These are phyloP conservation scores for Cercospora citrullina DNA, from an alignment of 2,329 filamentous ascomycete species.

Conservation along the genomic window DNA sequence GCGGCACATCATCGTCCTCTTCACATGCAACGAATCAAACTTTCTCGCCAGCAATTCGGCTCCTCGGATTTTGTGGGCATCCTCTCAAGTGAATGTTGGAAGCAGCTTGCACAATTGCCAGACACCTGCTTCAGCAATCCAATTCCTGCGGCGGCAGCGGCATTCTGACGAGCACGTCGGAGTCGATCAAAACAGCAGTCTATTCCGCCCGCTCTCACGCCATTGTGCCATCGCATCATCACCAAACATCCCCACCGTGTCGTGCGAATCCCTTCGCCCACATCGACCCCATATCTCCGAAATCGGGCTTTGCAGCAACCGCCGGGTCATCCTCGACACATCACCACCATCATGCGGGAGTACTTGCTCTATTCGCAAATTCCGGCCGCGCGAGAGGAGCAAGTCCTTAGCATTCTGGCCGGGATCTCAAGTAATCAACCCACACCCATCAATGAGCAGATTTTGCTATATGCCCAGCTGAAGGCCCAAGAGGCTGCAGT, in stretches of 20 bases:
- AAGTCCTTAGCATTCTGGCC: constrained; percentile 61
- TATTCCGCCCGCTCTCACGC: constrained; percentile 10
- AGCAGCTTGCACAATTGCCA: not conserved
- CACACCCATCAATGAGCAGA: constrained; percentile 54
- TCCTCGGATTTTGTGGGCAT: not conserved
- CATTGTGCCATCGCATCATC: constrained; percentile 14
- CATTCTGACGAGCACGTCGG: not conserved
- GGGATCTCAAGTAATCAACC: constrained; percentile 64
- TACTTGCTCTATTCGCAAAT: constrained; percentile 62
- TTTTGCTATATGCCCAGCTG: constrained; percentile 58
- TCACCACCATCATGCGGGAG: constrained; percentile 57
- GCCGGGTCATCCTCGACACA: not conserved
- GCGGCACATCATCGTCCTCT: constrained; percentile 7
- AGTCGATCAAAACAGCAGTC: not conserved
- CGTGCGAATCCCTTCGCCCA: not conserved
- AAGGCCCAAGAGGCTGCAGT: constrained; percentile 33
- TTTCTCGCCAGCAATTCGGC: not conserved
- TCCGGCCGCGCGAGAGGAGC: constrained; percentile 57
- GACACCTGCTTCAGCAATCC: not conserved
- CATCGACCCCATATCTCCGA: constrained; percentile 13
- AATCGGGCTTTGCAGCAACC: constrained; percentile 6
- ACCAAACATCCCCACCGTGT: not conserved
- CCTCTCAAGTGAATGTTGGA: not conserved
- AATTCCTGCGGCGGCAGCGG: not conserved
- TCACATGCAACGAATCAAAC: constrained; percentile 2